These are phyloP conservation scores for Mortierella sp. DNA, from an alignment of 371 early-diverging fungal species.

Conservation along the genomic window DNA sequence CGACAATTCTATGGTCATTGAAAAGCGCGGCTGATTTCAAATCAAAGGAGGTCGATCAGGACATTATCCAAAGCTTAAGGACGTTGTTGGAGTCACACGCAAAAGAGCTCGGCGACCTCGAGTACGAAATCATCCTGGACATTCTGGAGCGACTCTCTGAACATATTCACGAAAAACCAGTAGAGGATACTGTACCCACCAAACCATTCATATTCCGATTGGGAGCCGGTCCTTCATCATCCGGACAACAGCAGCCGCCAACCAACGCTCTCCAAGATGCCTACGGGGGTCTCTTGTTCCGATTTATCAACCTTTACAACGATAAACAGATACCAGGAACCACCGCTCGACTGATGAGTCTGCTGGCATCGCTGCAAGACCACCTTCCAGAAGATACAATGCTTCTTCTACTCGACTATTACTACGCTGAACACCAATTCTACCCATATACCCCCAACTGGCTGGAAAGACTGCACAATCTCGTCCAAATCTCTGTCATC, in stretches of 20 bases:
- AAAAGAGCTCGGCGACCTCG: slow-evolving; percentile 41
- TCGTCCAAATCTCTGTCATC: slow-evolving; percentile 68
- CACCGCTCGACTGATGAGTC: slow-evolving; percentile 61
- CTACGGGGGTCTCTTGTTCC: slow-evolving; percentile 28
- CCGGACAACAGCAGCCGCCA: slow-evolving; percentile 15
- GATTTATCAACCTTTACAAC: slow-evolving; percentile 26
- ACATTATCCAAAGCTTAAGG: slow-evolving; percentile 51
- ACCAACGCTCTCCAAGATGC: slow-evolving; percentile 20
- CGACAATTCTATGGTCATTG: slow-evolving; percentile 52
- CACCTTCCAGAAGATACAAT: slow-evolving; percentile 69
- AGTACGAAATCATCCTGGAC: slow-evolving; percentile 58
- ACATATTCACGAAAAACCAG: slow-evolving; percentile 26
- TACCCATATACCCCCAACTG: slow-evolving; percentile 74
- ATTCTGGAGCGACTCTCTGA: slow-evolving; percentile 50
- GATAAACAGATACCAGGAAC: slow-evolving; percentile 54
- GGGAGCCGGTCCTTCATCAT: slow-evolving; percentile 2
- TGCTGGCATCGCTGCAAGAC: slow-evolving; percentile 66
- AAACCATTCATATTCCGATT: slow-evolving; percentile 32
- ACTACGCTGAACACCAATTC: slow-evolving; percentile 68
- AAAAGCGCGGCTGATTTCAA: slow-evolving; percentile 43
- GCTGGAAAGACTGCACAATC: slow-evolving; percentile 64
- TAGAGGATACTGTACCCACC: slow-evolving; percentile 5
- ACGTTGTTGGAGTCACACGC: slow-evolving; percentile 33
- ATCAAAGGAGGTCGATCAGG: slow-evolving; percentile 47
- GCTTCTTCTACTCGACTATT: slow-evolving; percentile 64